Conservation (phyloP, 176 grass and related monocot genomes). For the Oryza coarctata region DNA sequence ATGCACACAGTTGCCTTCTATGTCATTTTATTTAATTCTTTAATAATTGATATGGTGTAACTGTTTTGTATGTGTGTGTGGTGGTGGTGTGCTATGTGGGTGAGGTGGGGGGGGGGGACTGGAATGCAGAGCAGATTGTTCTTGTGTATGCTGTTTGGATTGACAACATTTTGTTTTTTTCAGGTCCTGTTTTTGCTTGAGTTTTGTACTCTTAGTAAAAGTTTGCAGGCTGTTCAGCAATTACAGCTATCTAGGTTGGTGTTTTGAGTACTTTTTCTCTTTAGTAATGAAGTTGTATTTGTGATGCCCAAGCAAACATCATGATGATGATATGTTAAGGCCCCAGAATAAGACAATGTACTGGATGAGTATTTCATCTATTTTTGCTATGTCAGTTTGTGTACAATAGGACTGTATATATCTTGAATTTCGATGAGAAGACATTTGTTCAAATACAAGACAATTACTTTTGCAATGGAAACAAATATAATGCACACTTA, state of each 20-base stretch:
- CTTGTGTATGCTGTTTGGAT: slow-evolving; percentile 24
- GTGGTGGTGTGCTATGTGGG: too few species aligned
- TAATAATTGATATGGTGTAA: too few species aligned
- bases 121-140: too few species aligned
- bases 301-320: slow-evolving; percentile 5
- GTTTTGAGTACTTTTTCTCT: slow-evolving; percentile 29
- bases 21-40: too few species aligned
- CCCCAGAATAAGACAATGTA: neutral
- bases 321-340: neutral
- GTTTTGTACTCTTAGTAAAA: slow-evolving; percentile 77
- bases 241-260: slow-evolving; percentile 62
- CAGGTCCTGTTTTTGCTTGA: slow-evolving; percentile 83
- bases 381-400: neutral
- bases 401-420: neutral
- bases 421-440: neutral
- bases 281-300: slow-evolving; percentile 1
- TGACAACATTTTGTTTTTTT: slow-evolving; percentile 32
- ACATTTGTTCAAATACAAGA: neutral
- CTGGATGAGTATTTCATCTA: slow-evolving; percentile 16
- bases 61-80: too few species aligned
- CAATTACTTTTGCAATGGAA: neutral
- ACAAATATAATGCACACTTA: neutral
- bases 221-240: slow-evolving; percentile 56
- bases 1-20: too few species aligned
- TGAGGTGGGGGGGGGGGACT: too few species aligned